Base-by-base conservation (phyloP, 352 stramenopile species). In the Blastocystis sp. region DNA sequence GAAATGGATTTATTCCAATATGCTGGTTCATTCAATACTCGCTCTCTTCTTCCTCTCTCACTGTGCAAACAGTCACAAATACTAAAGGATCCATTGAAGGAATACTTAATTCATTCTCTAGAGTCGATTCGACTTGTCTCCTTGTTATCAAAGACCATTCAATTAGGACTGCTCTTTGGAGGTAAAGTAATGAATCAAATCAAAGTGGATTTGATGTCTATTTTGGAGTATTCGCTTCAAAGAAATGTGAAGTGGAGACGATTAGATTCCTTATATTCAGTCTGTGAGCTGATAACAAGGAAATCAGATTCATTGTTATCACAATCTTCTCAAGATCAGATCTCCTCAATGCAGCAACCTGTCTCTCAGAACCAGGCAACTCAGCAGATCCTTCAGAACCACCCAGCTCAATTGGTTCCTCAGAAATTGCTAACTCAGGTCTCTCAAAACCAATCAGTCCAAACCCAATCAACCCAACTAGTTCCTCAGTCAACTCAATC, bases 271-370 rank as follows among this genome's bases (percentile, higher is more conserved):
- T n/a, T n/a, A n/a, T n/a, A n/a, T n/a, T n/a, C n/a, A n/a, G n/a
- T n/a, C n/a, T n/a, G n/a, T n/a, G n/a, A n/a, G n/a, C n/a, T n/a
- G n/a, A 48, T 48, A 9, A 48, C 40, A 9, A 48, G 2, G 40
- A 48, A 48, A 9, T 48, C 40, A 9, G 9, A 48, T 48, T 48
- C 40, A 9, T 48, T 48, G 9, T 48, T 9, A 48, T 48, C 40
- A 9, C 3, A 9, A 48, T 9, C 9, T 9, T 48, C 40, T 48
- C 9, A 2, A 48, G n/a, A n/a, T n/a, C n/a, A n/a, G n/a, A n/a
- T n/a, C n/a, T n/a, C 30, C 68, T 60, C 68, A 79, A 22, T 79
- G 60, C 68, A 79, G 42, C 44, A 22, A 22, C 44, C 42, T 33
- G 27, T 51, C 60, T 0, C 30, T 62, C 68, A 57, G 24, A 3